These are phyloP conservation scores for Akanthomyces dipterigenus DNA, from an alignment of 2,329 filamentous ascomycete genomes.

Conservation along the genomic window DNA sequence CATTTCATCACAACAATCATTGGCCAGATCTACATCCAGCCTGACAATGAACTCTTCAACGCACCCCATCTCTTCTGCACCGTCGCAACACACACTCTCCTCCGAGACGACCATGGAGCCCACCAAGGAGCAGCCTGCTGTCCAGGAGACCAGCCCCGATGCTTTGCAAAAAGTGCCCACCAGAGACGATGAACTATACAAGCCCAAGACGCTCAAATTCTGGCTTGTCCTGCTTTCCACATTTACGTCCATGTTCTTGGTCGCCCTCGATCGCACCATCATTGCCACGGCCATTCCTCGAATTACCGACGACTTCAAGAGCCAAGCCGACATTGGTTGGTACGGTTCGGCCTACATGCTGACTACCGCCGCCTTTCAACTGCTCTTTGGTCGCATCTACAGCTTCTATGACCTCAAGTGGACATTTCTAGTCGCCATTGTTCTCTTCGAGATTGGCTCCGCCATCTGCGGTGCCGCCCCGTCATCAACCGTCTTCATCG, in stretches of 20 bases:
- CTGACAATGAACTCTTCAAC: neutral
- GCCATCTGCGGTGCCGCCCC: slow-evolving; percentile 48
- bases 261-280: slow-evolving; percentile 50
- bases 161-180: neutral
- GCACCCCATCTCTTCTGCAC: neutral
- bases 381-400: slow-evolving; percentile 48
- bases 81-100: neutral
- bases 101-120: slow-evolving; percentile 1
- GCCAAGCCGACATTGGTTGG: slow-evolving; percentile 53
- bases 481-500: slow-evolving; percentile 45
- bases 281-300: slow-evolving; percentile 39
- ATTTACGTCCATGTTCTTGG: slow-evolving; percentile 49
- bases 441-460: slow-evolving; percentile 49
- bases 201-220: slow-evolving; percentile 47
- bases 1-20: neutral
- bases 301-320: slow-evolving; percentile 46
- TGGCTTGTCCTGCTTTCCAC: slow-evolving; percentile 49
- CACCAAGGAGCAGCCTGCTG: neutral
- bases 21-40: neutral
- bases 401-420: slow-evolving; percentile 46
- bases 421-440: slow-evolving; percentile 40
- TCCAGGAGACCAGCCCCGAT: neutral
- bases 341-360: slow-evolving; percentile 55
- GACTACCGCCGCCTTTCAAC: slow-evolving; percentile 47
- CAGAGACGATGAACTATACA: slow-evolving; percentile 34